These are phyloP conservation scores for Cordyceps tenuipes DNA, from an alignment of 2,329 filamentous ascomycete genomes.

Conservation along the genomic window DNA sequence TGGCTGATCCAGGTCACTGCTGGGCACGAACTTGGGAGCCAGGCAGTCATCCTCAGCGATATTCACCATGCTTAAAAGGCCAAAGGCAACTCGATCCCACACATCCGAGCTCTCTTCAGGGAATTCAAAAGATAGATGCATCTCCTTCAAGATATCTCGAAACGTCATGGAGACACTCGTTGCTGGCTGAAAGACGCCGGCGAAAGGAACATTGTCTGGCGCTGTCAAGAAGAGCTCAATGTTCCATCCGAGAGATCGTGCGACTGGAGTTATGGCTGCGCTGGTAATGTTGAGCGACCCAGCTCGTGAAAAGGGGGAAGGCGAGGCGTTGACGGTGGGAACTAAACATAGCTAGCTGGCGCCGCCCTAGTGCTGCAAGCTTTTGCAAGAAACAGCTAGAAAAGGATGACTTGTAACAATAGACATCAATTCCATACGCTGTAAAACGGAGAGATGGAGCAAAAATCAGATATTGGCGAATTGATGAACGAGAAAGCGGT, in stretches of 20 bases:
- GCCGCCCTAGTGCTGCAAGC: too few species aligned
- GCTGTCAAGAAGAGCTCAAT: neutral
- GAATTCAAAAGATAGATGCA: neutral
- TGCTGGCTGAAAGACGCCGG: neutral
- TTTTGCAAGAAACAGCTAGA: too few species aligned
- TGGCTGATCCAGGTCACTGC: neutral
- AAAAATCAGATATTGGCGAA: too few species aligned
- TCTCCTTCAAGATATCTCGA: neutral
- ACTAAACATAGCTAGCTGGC: too few species aligned
- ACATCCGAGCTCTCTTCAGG: neutral
- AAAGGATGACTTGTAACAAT: too few species aligned
- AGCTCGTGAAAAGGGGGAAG: too few species aligned
- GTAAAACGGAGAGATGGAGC: too few species aligned
- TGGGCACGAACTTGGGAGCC: neutral
- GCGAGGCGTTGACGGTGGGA: too few species aligned
- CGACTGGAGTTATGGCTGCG: too few species aligned
- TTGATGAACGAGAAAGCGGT: too few species aligned
- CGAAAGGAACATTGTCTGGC: neutral
- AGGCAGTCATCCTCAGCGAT: neutral
- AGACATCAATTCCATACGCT: too few species aligned
- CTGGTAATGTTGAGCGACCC: too few species aligned
- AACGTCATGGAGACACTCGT: neutral
- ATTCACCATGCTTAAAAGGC: neutral
- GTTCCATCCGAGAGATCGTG: neutral
- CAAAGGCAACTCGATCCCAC: neutral